These are phyloP conservation scores for Myxozyma vanderwaltii DNA, from an alignment of 805 yeast genomes.

Conservation along the genomic window DNA sequence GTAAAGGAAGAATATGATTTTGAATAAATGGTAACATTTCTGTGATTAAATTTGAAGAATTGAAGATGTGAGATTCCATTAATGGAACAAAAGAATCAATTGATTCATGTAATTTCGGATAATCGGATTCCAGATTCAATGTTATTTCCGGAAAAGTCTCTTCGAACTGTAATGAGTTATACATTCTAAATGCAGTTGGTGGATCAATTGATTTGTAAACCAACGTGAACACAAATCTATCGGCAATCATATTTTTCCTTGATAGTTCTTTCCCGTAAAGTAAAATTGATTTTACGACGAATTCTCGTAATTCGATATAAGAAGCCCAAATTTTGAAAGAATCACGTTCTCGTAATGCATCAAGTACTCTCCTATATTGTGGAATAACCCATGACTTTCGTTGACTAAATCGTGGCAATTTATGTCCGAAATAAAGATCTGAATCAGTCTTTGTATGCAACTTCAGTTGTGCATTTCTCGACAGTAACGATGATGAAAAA, in stretches of 20 bases:
- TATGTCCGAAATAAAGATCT: conserved; percentile 1
- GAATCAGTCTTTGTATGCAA: neutral
- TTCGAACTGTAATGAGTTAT: neutral
- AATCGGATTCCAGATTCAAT: neutral
- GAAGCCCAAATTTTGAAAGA: conserved; percentile 17
- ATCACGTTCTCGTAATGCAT: conserved; percentile 14
- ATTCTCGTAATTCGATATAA: conserved; percentile 15
- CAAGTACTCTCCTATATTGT: conserved; percentile 6
- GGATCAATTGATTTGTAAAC: conserved; percentile 6
- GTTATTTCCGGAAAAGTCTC: neutral
- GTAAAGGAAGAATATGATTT: neutral
- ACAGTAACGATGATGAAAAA: conserved; percentile 5
- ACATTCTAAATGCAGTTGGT: neutral
- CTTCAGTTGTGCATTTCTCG: neutral
- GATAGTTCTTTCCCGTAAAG: neutral
- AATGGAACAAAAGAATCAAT: neutral
- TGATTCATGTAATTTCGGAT: neutral
- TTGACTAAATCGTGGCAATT: neutral
- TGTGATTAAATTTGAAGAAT: neutral
- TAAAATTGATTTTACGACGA: neutral
- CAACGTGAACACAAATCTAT: conserved; percentile 13
- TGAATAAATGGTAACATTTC: neutral
- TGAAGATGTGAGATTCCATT: neutral
- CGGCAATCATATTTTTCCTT: conserved; percentile 6
- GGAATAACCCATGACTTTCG: conserved; percentile 11